Conservation (phyloP, 1,284 basidiomycete genomes). For the Grifola frondosa region DNA sequence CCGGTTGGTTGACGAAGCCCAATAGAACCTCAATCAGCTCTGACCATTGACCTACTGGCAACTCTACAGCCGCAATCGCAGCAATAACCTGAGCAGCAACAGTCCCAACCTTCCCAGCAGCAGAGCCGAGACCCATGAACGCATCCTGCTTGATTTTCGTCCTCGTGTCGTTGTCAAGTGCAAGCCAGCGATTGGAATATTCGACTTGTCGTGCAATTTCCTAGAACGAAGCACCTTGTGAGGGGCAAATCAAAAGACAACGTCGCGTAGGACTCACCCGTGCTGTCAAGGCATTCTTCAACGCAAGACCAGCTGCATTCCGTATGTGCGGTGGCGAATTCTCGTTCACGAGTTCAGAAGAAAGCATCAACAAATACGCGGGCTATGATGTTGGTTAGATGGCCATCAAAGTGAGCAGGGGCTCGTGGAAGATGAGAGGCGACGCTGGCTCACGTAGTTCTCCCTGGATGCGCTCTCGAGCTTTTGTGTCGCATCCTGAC, state of each 20-base stretch:
- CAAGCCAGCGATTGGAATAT: constrained; percentile 80
- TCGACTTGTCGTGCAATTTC: constrained; percentile 78
- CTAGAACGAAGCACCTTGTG: constrained; percentile 40
- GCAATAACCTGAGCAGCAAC: constrained; percentile 94
- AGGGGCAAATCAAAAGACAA: constrained; percentile 16
- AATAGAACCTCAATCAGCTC: constrained; percentile 89
- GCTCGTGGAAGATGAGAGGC: constrained; percentile 18
- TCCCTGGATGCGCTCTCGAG: constrained; percentile 82
- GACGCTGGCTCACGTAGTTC: constrained; percentile 69
- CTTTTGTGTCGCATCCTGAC: constrained; percentile 86
- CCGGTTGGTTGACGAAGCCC: constrained; percentile 80
- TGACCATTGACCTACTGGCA: constrained; percentile 86
- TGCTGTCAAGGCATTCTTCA: constrained; percentile 95
- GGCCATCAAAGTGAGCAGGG: constrained; percentile 19
- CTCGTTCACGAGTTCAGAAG: constrained; percentile 79
- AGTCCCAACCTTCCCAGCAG: constrained; percentile 72
- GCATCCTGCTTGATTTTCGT: constrained; percentile 87
- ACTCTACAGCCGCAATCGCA: constrained; percentile 91
- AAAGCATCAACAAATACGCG: constrained; percentile 87
- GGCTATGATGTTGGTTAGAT: constrained; percentile 60
- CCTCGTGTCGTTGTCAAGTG: constrained; percentile 68
- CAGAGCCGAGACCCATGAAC: constrained; percentile 80
- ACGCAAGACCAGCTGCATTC: constrained; percentile 92
- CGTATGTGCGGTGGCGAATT: constrained; percentile 73
- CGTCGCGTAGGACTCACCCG: constrained; percentile 59